Evolutionary conservation across 495 filamentous ascomycete species (phyloP).

Genomic region (Friedmanniomyces simplex): DNA sequence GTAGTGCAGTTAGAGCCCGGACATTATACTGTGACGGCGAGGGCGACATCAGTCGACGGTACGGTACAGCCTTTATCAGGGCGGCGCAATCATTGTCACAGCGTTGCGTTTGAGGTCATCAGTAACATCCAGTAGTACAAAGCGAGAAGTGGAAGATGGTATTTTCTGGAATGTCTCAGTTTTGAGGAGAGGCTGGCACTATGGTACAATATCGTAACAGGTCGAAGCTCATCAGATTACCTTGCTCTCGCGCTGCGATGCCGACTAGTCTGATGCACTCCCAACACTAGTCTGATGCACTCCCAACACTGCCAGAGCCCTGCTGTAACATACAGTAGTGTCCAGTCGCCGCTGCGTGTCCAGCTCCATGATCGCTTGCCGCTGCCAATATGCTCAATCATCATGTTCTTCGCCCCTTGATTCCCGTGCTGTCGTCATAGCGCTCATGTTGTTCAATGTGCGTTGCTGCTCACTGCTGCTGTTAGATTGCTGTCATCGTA

Average conservation of each 20-base stretch:
- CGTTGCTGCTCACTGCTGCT: not conserved
- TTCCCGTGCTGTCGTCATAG: no score
- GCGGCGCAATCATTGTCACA: conserved; percentile 8
- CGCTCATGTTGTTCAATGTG: no score
- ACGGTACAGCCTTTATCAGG: not conserved
- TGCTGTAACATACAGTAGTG: not conserved
- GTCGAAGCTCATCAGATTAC: not conserved
- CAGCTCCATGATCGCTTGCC: not conserved
- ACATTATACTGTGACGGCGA: not conserved
- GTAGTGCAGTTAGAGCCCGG: not conserved
- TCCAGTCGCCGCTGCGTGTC: not conserved
- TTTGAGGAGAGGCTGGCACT: no score
- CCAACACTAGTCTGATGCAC: not conserved
- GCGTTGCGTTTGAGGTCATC: not conserved
- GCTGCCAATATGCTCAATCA: no score
- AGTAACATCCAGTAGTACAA: not conserved
- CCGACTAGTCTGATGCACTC: not conserved
- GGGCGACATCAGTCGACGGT: not conserved
- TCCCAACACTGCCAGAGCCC: not conserved
- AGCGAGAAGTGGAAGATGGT: no score
- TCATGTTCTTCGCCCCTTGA: no score
- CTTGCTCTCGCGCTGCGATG: not conserved
- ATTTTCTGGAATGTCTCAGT: no score
- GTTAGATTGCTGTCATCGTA: not conserved
- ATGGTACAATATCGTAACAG: not conserved